These are phyloP conservation scores for Backusella westeae DNA, from an alignment of 192 early-diverging fungal genomes.

Conservation along the genomic window DNA sequence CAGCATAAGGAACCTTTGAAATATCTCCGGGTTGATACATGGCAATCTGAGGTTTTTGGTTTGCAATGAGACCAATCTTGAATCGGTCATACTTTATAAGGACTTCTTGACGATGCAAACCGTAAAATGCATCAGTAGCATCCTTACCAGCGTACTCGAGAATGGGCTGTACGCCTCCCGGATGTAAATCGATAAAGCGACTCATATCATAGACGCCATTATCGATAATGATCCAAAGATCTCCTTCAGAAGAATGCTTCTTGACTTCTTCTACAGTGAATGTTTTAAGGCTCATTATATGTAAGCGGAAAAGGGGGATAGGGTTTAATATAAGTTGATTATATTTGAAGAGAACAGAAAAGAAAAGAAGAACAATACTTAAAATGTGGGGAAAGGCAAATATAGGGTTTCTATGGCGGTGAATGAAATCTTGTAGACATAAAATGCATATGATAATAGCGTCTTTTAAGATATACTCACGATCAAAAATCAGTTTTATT, in stretches of 20 bases:
- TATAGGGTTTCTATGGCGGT: not conserved
- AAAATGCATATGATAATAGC: not conserved
- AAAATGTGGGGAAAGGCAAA: not conserved
- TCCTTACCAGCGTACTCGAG: slow-evolving; percentile 78
- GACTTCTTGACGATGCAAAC: slow-evolving; percentile 47
- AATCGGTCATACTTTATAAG: slow-evolving; percentile 66
- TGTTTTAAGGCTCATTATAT: slow-evolving; percentile 5
- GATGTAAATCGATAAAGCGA: slow-evolving; percentile 53
- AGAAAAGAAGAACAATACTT: not conserved
- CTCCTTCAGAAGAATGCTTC: slow-evolving; percentile 24
- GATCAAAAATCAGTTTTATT: not conserved
- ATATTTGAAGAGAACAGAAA: not conserved
- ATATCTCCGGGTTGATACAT: slow-evolving; percentile 64
- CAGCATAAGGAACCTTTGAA: slow-evolving; percentile 66
- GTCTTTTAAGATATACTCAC: not conserved
- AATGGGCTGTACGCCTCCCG: slow-evolving; percentile 58
- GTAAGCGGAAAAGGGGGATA: not conserved
- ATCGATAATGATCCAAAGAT: slow-evolving; percentile 63
- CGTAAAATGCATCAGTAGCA: slow-evolving; percentile 55
- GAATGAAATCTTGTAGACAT: not conserved
- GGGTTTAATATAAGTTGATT: not conserved
- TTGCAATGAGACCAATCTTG: slow-evolving; percentile 64
- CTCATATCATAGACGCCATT: slow-evolving; percentile 60
- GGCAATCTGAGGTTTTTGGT: slow-evolving; percentile 27
- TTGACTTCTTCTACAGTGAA: slow-evolving; percentile 29